Evolutionary conservation across 306 rosid species (phyloP).

Genomic region (Cucurbita maxima): DNA sequence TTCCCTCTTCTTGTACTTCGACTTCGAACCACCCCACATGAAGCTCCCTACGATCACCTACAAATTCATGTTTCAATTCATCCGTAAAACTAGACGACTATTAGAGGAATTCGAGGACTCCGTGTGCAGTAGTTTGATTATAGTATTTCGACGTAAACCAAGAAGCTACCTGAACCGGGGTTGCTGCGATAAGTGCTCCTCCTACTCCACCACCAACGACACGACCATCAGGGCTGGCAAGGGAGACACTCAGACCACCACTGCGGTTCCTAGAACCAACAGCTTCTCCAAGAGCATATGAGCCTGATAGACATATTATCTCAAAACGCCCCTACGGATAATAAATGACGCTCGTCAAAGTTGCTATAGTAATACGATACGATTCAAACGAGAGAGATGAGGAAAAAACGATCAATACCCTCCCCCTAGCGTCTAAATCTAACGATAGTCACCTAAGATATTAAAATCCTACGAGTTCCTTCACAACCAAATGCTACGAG

Average conservation of each 20-base stretch:
- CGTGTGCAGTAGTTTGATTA: neutral
- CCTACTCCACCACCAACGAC: slow-evolving; percentile 88
- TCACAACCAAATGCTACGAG: neutral
- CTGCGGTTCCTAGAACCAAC: slow-evolving; percentile 48
- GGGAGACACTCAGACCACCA: slow-evolving; percentile 67
- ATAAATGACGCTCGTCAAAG: neutral
- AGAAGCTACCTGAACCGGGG: slow-evolving; percentile 65
- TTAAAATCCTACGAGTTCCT: neutral
- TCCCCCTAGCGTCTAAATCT: neutral
- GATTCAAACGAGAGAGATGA: neutral
- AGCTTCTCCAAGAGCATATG: slow-evolving; percentile 47
- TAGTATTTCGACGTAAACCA: neutral
- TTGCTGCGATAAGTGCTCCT: slow-evolving; percentile 77
- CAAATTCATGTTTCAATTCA: neutral
- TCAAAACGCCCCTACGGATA: slow-evolving; percentile 69
- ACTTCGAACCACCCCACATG: slow-evolving; percentile 60
- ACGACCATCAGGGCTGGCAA: slow-evolving; percentile 86
- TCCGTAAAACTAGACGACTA: neutral
- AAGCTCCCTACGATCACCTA: slow-evolving; percentile 94
- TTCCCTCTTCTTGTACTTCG: slow-evolving; percentile 54
- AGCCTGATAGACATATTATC: slow-evolving; percentile 80
- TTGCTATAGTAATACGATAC: neutral
- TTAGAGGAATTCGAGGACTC: neutral
- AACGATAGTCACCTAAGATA: neutral
- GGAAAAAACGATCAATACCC: neutral